phyloP scores from a whole-genome alignment of 495 filamentous ascomycete genomes.

The Tuber melanosporum region DNA sequence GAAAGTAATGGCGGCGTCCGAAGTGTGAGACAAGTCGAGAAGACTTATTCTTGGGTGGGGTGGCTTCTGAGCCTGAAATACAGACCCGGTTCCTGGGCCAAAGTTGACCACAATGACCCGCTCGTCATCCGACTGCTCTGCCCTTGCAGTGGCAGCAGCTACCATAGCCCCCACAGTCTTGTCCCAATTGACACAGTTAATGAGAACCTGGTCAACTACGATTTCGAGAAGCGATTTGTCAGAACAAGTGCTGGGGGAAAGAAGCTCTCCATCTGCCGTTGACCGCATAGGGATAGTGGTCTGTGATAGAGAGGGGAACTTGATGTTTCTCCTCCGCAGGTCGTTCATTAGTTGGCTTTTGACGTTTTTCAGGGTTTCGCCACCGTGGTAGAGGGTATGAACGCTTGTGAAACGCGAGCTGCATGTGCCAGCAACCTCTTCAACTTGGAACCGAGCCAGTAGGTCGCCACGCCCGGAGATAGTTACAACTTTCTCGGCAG shows the following conservation, averaged over 20 bases:
- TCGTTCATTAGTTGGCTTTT: constrained; percentile 15
- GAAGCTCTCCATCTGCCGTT: constrained; percentile 49
- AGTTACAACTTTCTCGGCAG: constrained; percentile 27
- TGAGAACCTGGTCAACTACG: constrained; percentile 56
- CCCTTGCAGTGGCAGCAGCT: constrained; percentile 12
- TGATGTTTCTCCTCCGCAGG: constrained; percentile 14
- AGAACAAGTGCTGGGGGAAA: constrained; percentile 46
- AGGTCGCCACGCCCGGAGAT: constrained; percentile 31
- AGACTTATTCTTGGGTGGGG: constrained; percentile 28
- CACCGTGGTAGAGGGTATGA: constrained; percentile 31
- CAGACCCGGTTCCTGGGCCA: constrained; percentile 26
- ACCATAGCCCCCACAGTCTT: constrained; percentile 49
- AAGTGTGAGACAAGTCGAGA: constrained; percentile 27
- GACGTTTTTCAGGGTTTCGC: constrained; percentile 17
- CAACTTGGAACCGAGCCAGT: constrained; percentile 28
- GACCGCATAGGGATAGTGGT: constrained; percentile 56
- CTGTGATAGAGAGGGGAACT: constrained; percentile 46
- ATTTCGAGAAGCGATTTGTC: constrained; percentile 47
- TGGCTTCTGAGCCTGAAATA: constrained; percentile 32
- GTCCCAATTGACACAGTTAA: constrained; percentile 53
- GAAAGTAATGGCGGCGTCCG: constrained; percentile 18
- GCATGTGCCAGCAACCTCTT: constrained; percentile 22
- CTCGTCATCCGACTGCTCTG: constrained; percentile 2
- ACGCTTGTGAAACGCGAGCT: constrained; percentile 30
- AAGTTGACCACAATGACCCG: constrained; percentile 27